These are phyloP conservation scores for Dictyostelium intermedium DNA, from an alignment of 78 protist genomes.

Conservation along the genomic window DNA sequence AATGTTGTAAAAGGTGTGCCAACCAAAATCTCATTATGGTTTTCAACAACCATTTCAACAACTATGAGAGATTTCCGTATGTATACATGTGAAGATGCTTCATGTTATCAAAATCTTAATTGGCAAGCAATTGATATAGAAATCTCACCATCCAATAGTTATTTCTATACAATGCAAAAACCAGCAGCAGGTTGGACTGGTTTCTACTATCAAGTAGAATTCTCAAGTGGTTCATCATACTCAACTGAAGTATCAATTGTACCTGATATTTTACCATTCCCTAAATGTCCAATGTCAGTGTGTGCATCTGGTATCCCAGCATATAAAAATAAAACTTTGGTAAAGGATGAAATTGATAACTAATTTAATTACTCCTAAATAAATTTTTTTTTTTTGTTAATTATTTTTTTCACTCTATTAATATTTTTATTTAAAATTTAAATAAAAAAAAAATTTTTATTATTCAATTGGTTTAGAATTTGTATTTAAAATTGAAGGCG, in stretches of 20 bases:
- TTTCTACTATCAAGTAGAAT: not conserved
- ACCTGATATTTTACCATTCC: not conserved
- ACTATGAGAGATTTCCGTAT: slow-evolving; percentile 33
- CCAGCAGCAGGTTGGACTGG: slow-evolving; percentile 22
- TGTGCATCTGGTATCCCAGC: slow-evolving; percentile 15
- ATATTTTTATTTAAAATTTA: too few relatives aligned
- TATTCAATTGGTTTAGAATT: not conserved
- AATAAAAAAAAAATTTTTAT: too few relatives aligned
- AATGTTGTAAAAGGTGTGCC: not conserved
- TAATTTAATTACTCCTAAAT: not conserved
- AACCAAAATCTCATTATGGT: not conserved
- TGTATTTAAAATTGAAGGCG: not conserved
- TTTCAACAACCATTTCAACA: not conserved
- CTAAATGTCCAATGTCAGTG: not conserved
- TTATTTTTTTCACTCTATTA: too few relatives aligned
- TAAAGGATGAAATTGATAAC: not conserved
- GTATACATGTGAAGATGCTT: not conserved
- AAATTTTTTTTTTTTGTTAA: too few relatives aligned
- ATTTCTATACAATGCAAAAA: not conserved
- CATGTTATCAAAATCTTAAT: not conserved
- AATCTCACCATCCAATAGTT: not conserved
- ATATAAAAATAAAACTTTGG: not conserved
- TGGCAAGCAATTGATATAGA: not conserved
- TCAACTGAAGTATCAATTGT: not conserved
- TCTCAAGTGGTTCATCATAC: not conserved